Evolutionary conservation across 345 rosid genomes (phyloP).

Genomic region (Garcia nutans): DNA sequence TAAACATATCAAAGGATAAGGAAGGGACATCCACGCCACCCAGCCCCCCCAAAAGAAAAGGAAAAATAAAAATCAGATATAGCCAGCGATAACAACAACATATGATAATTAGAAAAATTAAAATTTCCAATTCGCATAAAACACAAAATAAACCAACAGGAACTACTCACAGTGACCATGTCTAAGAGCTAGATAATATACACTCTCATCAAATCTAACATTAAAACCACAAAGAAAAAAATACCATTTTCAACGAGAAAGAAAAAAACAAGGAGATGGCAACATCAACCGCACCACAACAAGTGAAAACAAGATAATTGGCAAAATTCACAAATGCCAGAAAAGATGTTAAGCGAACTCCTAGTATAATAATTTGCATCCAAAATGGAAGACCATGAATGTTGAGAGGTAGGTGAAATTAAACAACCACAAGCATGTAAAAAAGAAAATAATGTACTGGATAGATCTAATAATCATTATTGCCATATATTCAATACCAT

Average conservation of each 20-base stretch:
- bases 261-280: background rate
- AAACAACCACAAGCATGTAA: background rate
- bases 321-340: background rate
- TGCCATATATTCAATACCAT: background rate
- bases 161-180: background rate
- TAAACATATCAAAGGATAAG: conserved; percentile 24
- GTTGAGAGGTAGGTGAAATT: background rate
- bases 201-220: background rate
- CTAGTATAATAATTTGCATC: background rate
- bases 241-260: background rate
- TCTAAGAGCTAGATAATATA: too few species aligned
- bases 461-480: conserved; percentile 12
- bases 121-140: background rate
- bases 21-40: conserved; percentile 14
- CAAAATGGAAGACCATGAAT: background rate
- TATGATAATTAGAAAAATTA: conserved; percentile 1
- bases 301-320: background rate
- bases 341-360: background rate
- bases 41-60: background rate
- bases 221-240: background rate
- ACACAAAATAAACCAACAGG: background rate
- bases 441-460: background rate
- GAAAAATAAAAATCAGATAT: background rate
- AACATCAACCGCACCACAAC: background rate
- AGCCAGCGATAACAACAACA: conserved; percentile 15